Conservation (phyloP, 2,329 filamentous ascomycete genomes). For the Metarhizium brunneum region DNA sequence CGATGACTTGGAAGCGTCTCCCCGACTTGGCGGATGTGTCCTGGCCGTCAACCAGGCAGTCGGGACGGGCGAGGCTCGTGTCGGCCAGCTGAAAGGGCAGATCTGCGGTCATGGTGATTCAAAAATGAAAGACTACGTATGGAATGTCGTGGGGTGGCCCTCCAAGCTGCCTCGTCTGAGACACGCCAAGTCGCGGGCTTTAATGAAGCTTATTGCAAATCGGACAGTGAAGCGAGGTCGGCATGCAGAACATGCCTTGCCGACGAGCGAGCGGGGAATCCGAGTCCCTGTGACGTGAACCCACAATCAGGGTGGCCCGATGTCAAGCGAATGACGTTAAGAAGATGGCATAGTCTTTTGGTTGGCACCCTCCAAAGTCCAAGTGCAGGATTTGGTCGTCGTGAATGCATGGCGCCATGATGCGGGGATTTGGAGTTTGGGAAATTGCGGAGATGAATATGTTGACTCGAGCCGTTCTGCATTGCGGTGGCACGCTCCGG, state of each 20-base stretch:
- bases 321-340: no score
- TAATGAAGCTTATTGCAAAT: background rate
- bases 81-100: conserved; percentile 36
- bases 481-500: conserved; percentile 6
- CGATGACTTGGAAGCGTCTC: conserved; percentile 40
- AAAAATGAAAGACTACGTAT: background rate
- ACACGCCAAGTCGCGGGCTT: background rate
- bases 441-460: background rate
- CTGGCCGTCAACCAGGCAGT: conserved; percentile 40
- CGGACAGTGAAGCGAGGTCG: no score
- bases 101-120: background rate
- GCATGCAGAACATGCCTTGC: background rate
- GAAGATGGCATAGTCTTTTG: no score
- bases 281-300: background rate
- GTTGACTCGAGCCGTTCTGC: no score
- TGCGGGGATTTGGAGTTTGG: background rate
- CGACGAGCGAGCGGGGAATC: background rate
- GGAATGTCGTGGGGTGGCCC: background rate
- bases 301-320: background rate
- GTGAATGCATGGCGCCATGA: background rate
- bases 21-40: conserved; percentile 35
- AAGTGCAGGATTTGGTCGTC: no score
- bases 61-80: conserved; percentile 35
- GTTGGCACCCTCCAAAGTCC: no score
- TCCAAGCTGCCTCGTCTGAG: background rate